These are phyloP conservation scores for Metrosideros polymorpha DNA, from an alignment of 441 rosid genomes.

Conservation along the genomic window DNA sequence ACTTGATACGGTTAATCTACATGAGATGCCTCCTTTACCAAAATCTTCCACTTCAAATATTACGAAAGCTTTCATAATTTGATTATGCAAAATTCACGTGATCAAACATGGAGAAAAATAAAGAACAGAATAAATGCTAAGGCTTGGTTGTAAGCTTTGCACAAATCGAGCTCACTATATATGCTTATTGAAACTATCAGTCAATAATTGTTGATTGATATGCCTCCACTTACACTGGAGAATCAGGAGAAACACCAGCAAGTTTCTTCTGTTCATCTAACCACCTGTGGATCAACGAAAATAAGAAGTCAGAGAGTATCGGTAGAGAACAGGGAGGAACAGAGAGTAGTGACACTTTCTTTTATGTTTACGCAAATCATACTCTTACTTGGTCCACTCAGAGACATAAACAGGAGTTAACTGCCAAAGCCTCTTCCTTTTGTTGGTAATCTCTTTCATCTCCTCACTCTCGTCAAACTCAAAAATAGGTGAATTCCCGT, in stretches of 20 bases:
- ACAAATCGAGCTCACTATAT: neutral
- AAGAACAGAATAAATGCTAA: neutral
- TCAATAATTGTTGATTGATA: neutral
- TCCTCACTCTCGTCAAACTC: constrained; percentile 56
- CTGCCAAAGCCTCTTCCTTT: constrained; percentile 70
- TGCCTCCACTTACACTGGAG: constrained; percentile 66
- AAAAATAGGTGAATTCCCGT: constrained; percentile 51
- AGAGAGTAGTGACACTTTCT: neutral
- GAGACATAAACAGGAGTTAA: constrained; percentile 42
- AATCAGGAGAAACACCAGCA: constrained; percentile 62
- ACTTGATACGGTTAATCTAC: neutral
- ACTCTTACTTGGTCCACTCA: constrained; percentile 69
- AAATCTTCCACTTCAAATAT: neutral
- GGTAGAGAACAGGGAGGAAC: neutral
- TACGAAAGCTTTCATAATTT: neutral
- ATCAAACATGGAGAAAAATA: neutral
- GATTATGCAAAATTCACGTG: neutral
- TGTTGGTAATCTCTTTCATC: constrained; percentile 36
- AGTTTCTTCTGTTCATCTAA: constrained; percentile 78
- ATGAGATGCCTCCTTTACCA: neutral
- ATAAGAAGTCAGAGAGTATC: neutral
- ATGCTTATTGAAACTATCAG: neutral
- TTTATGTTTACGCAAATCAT: neutral
- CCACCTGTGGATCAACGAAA: constrained; percentile 44
- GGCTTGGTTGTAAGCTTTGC: neutral